Conservation (phyloP, 2,329 filamentous ascomycete genomes). For the Ophiostoma sp. region DNA sequence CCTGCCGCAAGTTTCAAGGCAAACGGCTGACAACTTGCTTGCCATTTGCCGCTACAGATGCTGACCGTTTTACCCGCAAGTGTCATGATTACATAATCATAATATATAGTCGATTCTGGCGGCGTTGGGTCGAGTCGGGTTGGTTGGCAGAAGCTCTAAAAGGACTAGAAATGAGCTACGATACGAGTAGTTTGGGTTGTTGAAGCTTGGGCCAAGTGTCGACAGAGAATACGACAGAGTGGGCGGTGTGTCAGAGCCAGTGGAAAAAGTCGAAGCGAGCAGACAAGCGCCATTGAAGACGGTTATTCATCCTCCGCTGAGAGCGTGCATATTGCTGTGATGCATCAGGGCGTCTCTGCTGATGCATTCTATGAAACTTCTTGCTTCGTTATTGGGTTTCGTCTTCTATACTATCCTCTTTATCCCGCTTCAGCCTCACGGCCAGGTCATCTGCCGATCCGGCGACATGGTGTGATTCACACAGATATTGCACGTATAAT, state of each 20-base stretch:
- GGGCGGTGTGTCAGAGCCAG: conserved; percentile 13
- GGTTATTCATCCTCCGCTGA: too few relatives aligned
- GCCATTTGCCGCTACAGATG: background rate
- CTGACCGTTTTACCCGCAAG: background rate
- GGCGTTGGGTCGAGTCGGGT: background rate
- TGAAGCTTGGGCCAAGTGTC: background rate
- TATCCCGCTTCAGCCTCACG: background rate
- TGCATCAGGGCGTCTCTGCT: too few relatives aligned
- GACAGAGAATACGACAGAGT: background rate
- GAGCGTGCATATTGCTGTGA: too few relatives aligned
- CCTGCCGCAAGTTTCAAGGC: background rate
- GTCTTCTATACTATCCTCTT: background rate
- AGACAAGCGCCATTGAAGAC: too few relatives aligned
- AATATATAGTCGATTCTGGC: background rate
- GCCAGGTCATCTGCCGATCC: background rate
- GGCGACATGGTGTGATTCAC: background rate
- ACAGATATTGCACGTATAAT: background rate
- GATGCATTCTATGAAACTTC: background rate
- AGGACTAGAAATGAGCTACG: background rate
- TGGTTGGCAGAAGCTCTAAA: too few relatives aligned
- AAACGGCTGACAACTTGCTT: background rate
- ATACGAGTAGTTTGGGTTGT: background rate
- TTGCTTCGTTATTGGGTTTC: background rate
- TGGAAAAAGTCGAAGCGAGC: conserved; percentile 1
- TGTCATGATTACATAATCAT: background rate